A percentile compares a stretch with the other conserved stretches of the same genome.
Conservation (phyloP, 352 stramenopile species). For the Peronospora farinosa region DNA sequence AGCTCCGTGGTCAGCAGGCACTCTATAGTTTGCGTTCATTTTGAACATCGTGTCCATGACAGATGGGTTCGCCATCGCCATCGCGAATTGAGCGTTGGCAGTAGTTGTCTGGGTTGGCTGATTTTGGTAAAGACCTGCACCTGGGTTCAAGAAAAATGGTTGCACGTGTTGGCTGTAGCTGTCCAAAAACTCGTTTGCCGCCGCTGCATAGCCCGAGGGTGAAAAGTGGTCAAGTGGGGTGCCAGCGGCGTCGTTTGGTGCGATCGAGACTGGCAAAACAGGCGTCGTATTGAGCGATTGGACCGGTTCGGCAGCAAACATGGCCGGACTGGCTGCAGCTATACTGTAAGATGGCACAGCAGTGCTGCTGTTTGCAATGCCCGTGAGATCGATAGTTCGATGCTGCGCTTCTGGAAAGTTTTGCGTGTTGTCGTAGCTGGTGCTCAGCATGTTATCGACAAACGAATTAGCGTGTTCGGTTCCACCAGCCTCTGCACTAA, state of each 20-base stretch:
- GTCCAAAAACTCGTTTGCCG: slow-evolving; percentile 30
- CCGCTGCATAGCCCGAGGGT: slow-evolving; percentile 36
- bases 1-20: slow-evolving; percentile 34
- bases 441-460: slow-evolving; percentile 64
- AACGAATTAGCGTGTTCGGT: slow-evolving; percentile 46
- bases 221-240: slow-evolving; percentile 54
- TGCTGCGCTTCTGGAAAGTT: slow-evolving; percentile 18
- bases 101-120: slow-evolving; percentile 25
- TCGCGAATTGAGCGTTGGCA: slow-evolving; percentile 33
- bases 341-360: slow-evolving; percentile 29
- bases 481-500: slow-evolving; percentile 10
- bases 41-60: slow-evolving; percentile 50
- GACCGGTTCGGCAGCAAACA: slow-evolving; percentile 23
- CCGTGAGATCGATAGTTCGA: slow-evolving; percentile 13
- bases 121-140: slow-evolving; percentile 25
- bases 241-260: slow-evolving; percentile 1
- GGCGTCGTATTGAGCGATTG: slow-evolving; percentile 2
- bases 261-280: background rate
- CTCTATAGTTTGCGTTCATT: slow-evolving; percentile 45
- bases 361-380: slow-evolving; percentile 10
- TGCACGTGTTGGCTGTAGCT: slow-evolving; percentile 34
- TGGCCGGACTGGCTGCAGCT: slow-evolving; percentile 13
- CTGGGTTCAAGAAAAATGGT: slow-evolving; percentile 39
- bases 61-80: slow-evolving; percentile 56
- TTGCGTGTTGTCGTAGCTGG: slow-evolving; percentile 43